These are phyloP conservation scores for Gypsophila paniculata DNA, from an alignment of 179 eudicot species.

Conservation along the genomic window DNA sequence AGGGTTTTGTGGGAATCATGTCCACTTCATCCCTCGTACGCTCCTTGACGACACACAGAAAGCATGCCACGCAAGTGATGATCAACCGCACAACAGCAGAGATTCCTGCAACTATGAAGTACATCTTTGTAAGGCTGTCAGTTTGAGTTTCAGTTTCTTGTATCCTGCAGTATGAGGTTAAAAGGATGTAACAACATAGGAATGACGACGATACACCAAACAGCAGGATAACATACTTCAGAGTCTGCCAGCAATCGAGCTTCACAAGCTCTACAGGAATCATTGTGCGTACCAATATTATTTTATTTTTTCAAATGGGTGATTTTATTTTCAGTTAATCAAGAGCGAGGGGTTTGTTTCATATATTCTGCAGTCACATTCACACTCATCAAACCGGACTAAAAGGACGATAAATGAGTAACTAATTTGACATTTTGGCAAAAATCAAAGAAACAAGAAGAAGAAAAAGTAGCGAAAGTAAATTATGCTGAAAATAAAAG, in stretches of 20 bases:
- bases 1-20: not conserved
- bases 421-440: not conserved
- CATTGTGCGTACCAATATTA: too few relatives aligned
- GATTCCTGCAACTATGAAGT: not conserved
- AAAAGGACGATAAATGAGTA: too few relatives aligned
- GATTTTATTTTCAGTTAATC: not conserved
- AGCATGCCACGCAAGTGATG: conserved; percentile 3
- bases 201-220: not conserved
- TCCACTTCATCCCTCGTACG: not conserved
- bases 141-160: not conserved
- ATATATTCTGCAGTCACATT: not conserved
- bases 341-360: not conserved
- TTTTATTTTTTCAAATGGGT: too few relatives aligned
- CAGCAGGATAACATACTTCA: not conserved
- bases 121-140: not conserved
- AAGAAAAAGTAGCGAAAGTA: too few relatives aligned
- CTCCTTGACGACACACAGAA: not conserved
- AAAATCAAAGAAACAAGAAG: too few relatives aligned
- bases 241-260: not conserved
- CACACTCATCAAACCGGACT: not conserved
- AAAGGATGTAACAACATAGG: not conserved
- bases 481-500: too few relatives aligned
- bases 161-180: not conserved
- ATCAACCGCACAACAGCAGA: conserved; percentile 2
- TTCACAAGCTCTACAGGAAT: not conserved